Conservation (phyloP, 345 rosid species). For the Citrus inodora region DNA sequence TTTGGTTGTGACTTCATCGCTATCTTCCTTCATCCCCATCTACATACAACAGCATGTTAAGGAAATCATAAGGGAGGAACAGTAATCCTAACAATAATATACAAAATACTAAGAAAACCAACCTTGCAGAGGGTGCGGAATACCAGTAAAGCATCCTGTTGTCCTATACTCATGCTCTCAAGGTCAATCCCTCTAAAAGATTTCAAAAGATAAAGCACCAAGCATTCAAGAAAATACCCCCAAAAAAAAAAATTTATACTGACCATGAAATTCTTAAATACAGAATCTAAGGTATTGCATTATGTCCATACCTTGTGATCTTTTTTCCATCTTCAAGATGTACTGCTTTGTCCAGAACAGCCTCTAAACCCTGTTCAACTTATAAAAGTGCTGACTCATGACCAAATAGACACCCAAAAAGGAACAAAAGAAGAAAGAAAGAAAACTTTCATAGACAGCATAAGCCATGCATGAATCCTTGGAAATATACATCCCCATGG, state of each 20-base stretch:
- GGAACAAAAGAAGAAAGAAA: slow-evolving; percentile 3
- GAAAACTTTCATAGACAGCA: background rate
- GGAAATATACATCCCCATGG: background rate
- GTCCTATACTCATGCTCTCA: slow-evolving; percentile 92
- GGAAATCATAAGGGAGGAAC: slow-evolving; percentile 15
- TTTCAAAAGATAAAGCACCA: slow-evolving; percentile 8
- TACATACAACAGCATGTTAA: slow-evolving; percentile 29
- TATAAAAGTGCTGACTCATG: slow-evolving; percentile 2
- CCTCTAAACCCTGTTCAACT: slow-evolving; percentile 80
- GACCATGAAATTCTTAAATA: slow-evolving; percentile 12
- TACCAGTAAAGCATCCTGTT: slow-evolving; percentile 89
- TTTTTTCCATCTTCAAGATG: slow-evolving; percentile 95
- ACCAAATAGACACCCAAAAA: slow-evolving; percentile 5
- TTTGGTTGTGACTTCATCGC: slow-evolving; percentile 88
- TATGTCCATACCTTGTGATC: slow-evolving; percentile 62
- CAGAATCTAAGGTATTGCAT: background rate
- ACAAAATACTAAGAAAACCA: slow-evolving; percentile 22
- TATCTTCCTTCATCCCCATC: slow-evolving; percentile 99
- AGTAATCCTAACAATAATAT: slow-evolving; percentile 21
- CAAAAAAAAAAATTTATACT: background rate
- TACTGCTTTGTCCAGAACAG: slow-evolving; percentile 95
- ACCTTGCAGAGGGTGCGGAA: slow-evolving; percentile 99
- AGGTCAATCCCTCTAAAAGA: slow-evolving; percentile 78
- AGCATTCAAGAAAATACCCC: background rate
- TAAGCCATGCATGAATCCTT: background rate